Evolutionary conservation across 495 filamentous ascomycete genomes (phyloP), one percentile per base, ranked within the genome.

Genomic region (Clohesyomyces aquaticus): DNA sequence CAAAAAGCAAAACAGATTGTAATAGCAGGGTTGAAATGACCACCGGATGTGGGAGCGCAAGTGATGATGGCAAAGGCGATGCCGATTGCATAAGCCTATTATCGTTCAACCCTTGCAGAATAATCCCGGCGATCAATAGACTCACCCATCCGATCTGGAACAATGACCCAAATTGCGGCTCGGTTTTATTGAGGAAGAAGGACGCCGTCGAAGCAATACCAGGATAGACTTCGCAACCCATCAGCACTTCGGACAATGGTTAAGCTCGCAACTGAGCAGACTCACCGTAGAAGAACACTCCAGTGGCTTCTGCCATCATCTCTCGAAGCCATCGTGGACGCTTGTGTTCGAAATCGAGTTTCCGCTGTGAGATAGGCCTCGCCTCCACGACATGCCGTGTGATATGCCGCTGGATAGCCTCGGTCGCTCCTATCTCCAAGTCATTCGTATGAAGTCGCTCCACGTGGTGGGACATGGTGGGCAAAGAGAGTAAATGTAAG

Each of bases 31-130:
- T 80, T 81, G 63, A 82, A 82, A 62, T 83, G 81, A 9, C 81
- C 81, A 60, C 81, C 81, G 14, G 77, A 80, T 0, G 79, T 81
- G 8, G 80, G 68, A 49, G 76, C 81, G 55, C 79, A 81, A 41
- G 77, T 77, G 50, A 82, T 80, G 70, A 83, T 82, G 29, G 81
- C 81, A 61, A 83, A 82, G 12, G 79, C 77, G 60, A 83, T 83
- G 10, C 81, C 81, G 43, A 83, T 63, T 25, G 79, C 80, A 63
- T 78, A 82, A 3, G 79, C 62, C 56, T 58, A 47, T 16, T 35
- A 21, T 2, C 19, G 38, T 47, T 58, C 26, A 23, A 53, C 11
- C 6, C 27, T 4, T 11, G 14, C 11, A 28, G 49, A 26, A 26
- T 3, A 23, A 49, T 9, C 10, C 9, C 10, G 21, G 46, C 12